Base-by-base conservation (phyloP, 805 yeast species). In the Kodamaea fukazawae region DNA sequence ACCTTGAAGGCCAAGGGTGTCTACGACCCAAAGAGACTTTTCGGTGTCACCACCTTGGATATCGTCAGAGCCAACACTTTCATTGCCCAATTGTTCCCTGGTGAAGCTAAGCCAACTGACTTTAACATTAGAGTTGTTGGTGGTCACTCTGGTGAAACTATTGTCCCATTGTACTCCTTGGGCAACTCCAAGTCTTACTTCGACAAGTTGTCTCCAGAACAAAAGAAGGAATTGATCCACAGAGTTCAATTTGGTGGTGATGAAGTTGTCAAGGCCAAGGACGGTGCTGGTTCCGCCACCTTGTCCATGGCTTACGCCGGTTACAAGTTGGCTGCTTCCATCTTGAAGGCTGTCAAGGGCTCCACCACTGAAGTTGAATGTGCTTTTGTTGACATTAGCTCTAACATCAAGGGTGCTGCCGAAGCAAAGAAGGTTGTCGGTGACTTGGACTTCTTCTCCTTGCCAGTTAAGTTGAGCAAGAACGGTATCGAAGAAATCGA, bases 231-330 rank as follows among this genome's bases (percentile, higher is more conserved):
- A 26, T 67, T 70, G 51, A 53, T 69, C 42, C 56, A 66, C 54
- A 57, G 75, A 47, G 75, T 70, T 28, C 75, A 69, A 51, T 70
- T 62, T 46, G 96, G 95, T 46, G 98, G 98, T 60, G 98, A 90
- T 61, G 97, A 91, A 67, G 96, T 90, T 34, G 98, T 90, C 48
- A 74, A 85, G 70, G 97, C 97, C 41, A 90, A 90, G 72, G 83
- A 86, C 54, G 97, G 97, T 48, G 82, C 82, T 38, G 97, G 97
- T 29, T 86, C 96, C 35, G 97, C 97, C 42, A 90, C 98, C 27
- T 74, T 90, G 50, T 86, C 96, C 22, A 91, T 90, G 97, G 97
- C 97, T 7, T 84, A 81, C 54, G 96, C 96, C 26, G 96, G 95
- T 26, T 86, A 77, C 71, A 76, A 82, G 51, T 84, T 88, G 60